Evolutionary conservation across 1,284 basidiomycete species (phyloP), one percentile per base, ranked within the genome.

Genomic region (Fistulinella staudtii): DNA sequence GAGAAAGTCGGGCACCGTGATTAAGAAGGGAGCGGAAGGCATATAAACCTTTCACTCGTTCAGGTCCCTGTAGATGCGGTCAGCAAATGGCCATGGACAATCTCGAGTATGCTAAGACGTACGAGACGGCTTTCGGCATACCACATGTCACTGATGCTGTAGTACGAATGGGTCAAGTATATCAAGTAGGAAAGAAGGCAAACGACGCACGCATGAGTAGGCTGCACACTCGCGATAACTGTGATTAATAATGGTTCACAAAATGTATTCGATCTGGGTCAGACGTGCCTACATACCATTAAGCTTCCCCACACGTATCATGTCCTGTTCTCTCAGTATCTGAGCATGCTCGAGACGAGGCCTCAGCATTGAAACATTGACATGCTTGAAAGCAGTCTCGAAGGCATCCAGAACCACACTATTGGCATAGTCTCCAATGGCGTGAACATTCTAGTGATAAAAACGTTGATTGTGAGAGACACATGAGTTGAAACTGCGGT

Each of bases 291-390:
- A 58, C 69, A 57, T 54, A 87, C 88, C 82, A 46, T 89, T 89
- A 15, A 94, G 76, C 50, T 72, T 74, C 8, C 83, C 89, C 21
- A 92, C 75, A 8, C 90, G 78, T 24, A 69, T 64, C 68, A 93
- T 79, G 60, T 95, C 92, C 2, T 70, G 70, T 22, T 73, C 68
- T 0, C 79, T 80, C 63, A 93, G 72, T 57, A 95, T 83, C 65
- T 95, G 93, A 4, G 90, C 89, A 66, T 96, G 93, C 63, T 96
- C 93, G 21, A 96, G 76, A 18, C 93, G 79, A 39, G 89, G 84
- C 29, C 92, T 74, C 35, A 82, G 68, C n/a, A 77, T 74, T 25
- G 74, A 73, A 11, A 85, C 77, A 54, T 84, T 76, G 17, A 70
- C 71, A 20, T 75, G 74, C 37, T 73, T 63, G 35, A 89, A 64